Conservation (phyloP, 306 rosid species). For the Lathyrus oleraceus region DNA sequence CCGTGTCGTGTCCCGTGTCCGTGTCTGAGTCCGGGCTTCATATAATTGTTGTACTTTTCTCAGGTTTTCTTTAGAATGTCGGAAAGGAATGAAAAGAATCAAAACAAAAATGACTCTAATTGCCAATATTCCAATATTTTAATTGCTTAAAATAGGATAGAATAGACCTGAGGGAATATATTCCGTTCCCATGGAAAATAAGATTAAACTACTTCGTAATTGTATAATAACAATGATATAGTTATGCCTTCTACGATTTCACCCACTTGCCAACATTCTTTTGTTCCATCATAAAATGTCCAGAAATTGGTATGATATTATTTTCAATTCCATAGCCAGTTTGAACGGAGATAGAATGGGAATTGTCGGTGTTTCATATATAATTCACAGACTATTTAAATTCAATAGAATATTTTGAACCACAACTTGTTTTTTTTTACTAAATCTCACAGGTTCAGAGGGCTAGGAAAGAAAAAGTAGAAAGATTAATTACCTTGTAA, state of each 20-base stretch:
- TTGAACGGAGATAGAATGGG: background rate
- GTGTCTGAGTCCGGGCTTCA: too few relatives aligned
- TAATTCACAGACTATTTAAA: constrained; percentile 9
- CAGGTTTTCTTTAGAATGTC: background rate
- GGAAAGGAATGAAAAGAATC: background rate
- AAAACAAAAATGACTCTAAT: background rate
- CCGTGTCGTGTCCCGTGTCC: too few relatives aligned
- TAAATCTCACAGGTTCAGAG: constrained; percentile 10
- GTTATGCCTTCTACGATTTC: background rate
- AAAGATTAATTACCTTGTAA: constrained; percentile 63
- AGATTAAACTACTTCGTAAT: background rate
- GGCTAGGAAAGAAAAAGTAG: constrained; percentile 26
- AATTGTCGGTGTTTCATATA: constrained; percentile 15
- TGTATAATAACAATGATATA: too few relatives aligned
- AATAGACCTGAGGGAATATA: background rate
- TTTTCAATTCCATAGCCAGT: background rate
- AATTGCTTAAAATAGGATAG: constrained; percentile 2
- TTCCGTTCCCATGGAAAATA: background rate
- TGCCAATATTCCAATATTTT: background rate
- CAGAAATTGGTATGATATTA: background rate
- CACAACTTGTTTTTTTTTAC: background rate
- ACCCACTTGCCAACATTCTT: background rate
- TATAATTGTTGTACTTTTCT: background rate
- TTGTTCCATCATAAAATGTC: background rate
- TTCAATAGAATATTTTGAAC: constrained; percentile 16